A percentile compares a stretch with the other conserved stretches of the same genome.
Evolutionary conservation across 2,329 filamentous ascomycete genomes (phyloP).

Genomic region (Colletotrichum sansevieriae): DNA sequence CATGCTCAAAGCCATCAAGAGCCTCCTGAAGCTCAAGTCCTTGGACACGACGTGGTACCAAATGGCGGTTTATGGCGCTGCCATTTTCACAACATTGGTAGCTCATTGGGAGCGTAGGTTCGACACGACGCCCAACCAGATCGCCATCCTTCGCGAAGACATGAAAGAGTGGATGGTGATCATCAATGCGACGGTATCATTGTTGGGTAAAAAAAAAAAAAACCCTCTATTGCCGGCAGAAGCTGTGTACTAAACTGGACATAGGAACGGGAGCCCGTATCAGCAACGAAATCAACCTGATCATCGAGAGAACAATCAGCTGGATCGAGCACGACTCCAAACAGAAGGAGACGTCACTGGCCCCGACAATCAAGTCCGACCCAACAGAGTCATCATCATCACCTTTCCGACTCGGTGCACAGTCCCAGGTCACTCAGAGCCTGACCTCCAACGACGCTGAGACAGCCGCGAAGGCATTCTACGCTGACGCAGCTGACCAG

Average conservation of each 20-base stretch:
- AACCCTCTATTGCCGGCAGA: accelerated
- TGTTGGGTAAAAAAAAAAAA: slow-evolving; percentile 69
- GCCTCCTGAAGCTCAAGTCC: slow-evolving; percentile 73
- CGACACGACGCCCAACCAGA: slow-evolving; percentile 68
- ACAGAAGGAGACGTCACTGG: slow-evolving; percentile 39
- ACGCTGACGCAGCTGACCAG: slow-evolving; percentile 45
- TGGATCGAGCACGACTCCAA: slow-evolving; percentile 65
- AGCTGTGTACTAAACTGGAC: slow-evolving; percentile 27
- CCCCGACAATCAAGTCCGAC: slow-evolving; percentile 33
- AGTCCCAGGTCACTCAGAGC: slow-evolving; percentile 21
- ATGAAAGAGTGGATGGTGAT: slow-evolving; percentile 79
- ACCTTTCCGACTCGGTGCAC: slow-evolving; percentile 23
- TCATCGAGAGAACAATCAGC: slow-evolving; percentile 64
- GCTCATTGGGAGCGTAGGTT: slow-evolving; percentile 76
- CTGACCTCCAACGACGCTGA: slow-evolving; percentile 34
- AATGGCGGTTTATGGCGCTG: slow-evolving; percentile 77
- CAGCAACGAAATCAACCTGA: slow-evolving; percentile 58
- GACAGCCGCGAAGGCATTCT: slow-evolving; percentile 48
- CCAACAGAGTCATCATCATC: slow-evolving; percentile 1
- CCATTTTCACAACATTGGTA: slow-evolving; percentile 80
- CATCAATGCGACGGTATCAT: slow-evolving; percentile 73
- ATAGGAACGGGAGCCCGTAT: slow-evolving; percentile 60
- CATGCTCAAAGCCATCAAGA: slow-evolving; percentile 71
- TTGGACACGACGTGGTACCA: slow-evolving; percentile 86
- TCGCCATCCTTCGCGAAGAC: slow-evolving; percentile 72